These are phyloP conservation scores for Suillus paluster DNA, from an alignment of 768 basidiomycete species.

Conservation along the genomic window DNA sequence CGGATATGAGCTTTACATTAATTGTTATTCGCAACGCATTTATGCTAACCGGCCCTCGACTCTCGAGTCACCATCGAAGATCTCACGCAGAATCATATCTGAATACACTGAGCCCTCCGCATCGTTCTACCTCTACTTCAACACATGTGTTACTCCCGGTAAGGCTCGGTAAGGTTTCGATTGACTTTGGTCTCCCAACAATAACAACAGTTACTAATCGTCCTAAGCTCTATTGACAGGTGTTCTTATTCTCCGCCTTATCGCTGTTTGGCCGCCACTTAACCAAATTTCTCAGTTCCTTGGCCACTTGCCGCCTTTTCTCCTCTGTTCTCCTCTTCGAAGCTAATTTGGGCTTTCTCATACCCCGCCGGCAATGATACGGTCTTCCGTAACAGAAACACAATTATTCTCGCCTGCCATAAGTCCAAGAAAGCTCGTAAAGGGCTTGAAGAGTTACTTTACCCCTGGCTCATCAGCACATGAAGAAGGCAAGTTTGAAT, in stretches of 20 bases:
- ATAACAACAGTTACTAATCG: not conserved
- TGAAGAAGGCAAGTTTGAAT: not conserved
- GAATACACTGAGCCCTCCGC: not conserved
- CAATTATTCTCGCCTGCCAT: not conserved
- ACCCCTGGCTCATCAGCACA: not conserved
- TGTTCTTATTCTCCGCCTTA: slow-evolving; percentile 12
- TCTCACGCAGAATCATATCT: slow-evolving; percentile 1
- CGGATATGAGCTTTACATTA: slow-evolving; percentile 16
- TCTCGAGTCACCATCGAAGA: slow-evolving; percentile 7
- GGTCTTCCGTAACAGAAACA: not conserved
- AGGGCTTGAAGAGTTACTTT: not conserved
- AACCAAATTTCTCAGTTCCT: not conserved
- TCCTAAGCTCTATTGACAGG: slow-evolving; percentile 5
- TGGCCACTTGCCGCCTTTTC: slow-evolving; percentile 11
- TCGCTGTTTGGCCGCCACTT: not conserved
- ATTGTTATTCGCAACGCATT: not conserved
- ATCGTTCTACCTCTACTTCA: not conserved
- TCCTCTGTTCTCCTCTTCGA: slow-evolving; percentile 12
- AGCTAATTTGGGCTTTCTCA: slow-evolving; percentile 10
- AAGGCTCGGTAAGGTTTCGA: not conserved
- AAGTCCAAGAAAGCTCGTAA: not conserved
- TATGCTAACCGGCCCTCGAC: slow-evolving; percentile 1
- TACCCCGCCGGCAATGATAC: not conserved
- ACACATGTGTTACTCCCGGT: not conserved
- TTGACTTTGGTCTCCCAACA: not conserved